Conservation (phyloP, 768 basidiomycete species). For the Boletellus emodensis region DNA sequence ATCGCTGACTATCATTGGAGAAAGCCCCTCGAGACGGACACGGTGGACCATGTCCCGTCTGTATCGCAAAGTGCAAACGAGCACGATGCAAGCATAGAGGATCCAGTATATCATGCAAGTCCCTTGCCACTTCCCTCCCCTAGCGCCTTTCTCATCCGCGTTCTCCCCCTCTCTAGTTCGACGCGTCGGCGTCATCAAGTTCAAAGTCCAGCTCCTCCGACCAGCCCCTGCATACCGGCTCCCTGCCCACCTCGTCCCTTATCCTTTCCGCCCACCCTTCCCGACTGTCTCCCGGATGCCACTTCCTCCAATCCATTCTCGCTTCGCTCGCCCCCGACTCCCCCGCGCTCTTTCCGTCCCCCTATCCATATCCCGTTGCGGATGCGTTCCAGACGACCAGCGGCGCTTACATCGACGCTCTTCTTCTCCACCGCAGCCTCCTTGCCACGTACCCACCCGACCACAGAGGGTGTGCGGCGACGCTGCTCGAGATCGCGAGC, state of each 20-base stretch:
- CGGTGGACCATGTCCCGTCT: conserved; percentile 22
- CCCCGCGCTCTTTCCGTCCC: conserved; percentile 31
- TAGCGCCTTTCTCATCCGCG: not conserved
- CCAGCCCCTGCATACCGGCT: conserved; percentile 9
- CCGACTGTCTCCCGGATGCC: conserved; percentile 45
- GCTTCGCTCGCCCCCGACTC: conserved; percentile 47
- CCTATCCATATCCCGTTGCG: conserved; percentile 30
- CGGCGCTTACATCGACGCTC: conserved; percentile 74
- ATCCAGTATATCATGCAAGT: conserved; percentile 41
- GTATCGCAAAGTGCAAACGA: conserved; percentile 34
- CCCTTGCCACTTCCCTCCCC: too few species aligned
- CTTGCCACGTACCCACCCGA: conserved; percentile 57
- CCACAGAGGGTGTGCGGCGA: conserved; percentile 61
- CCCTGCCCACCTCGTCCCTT: conserved; percentile 15
- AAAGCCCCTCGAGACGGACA: conserved; percentile 28
- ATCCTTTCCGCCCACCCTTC: conserved; percentile 8
- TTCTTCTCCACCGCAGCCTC: conserved; percentile 75
- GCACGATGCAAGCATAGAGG: conserved; percentile 44
- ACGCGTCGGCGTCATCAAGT: conserved; percentile 43
- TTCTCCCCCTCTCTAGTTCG: conserved; percentile 33
- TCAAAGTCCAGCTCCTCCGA: conserved; percentile 39
- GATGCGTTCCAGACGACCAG: conserved; percentile 49
- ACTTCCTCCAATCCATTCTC: conserved; percentile 57
- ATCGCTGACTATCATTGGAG: conserved; percentile 28
- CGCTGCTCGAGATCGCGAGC: conserved; percentile 62